Evolutionary conservation across 352 stramenopile genomes (phyloP), one percentile per base, ranked within the genome.

Genomic region (Pythium folliculosum): DNA sequence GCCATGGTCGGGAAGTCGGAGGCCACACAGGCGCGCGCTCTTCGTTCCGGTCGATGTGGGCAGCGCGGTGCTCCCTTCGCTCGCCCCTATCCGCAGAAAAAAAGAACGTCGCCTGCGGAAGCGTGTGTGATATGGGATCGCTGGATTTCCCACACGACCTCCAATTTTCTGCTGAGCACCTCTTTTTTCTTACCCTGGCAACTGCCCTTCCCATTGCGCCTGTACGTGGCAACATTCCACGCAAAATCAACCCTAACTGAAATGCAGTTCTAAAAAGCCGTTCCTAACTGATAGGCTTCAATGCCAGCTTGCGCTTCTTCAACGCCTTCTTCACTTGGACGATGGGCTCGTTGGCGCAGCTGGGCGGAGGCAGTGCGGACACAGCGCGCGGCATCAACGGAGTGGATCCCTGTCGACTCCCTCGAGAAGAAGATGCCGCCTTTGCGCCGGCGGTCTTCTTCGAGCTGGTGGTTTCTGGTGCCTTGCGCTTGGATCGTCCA

Each of bases 261-360:
- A 60, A 57, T 43, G n/a, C 9, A 4, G 55, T 54, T 45, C 51
- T 1, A 37, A 65, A 65, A 55, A 60, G 14, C 2, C 2, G 65
- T 71, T 71, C 23, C 30, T 71, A 71, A 71, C 65, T 30, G 55
- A 72, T 64, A 23, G 16, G 23, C 23, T 60, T 49, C 30, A 72
- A 32, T 0, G 69, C 55, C 37, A 76, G 38, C 48, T 70, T 70
- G n/a, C 70, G 65, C 58, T 70, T 72, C 56, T 76, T 76, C 61
- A 70, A 67, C 22, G 64, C 65, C 51, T 65, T 64, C 17, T 57
- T 62, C 16, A 70, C 51, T 64, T 77, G 70, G 22, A 77, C 48
- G 52, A 77, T 74, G 12, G 70, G 70, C 12, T 25, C 37, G n/a
- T 62, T 40, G 16, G 65, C 65, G 23, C 54, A 76, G 22, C 65